phyloP scores from a whole-genome alignment of 1,284 basidiomycete genomes.

The Rhodotorula sp. region DNA sequence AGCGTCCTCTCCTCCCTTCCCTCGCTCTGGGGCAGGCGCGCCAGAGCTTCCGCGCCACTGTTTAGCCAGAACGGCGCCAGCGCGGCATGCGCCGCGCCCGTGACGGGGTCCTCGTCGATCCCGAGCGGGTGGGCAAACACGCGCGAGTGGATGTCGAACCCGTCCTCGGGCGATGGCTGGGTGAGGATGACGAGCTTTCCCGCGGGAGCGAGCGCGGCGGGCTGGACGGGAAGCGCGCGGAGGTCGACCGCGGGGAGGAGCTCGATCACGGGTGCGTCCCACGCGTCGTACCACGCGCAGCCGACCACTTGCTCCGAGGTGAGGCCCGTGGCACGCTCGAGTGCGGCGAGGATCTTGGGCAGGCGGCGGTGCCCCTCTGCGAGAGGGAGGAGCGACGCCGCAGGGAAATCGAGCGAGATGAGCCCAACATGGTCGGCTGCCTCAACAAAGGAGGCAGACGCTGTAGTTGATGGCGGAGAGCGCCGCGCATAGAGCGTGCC shows the following conservation, averaged over 20 bases:
- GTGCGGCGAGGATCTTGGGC: conserved; percentile 16
- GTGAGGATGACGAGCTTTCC: conserved; percentile 22
- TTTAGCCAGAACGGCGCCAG: conserved; percentile 60
- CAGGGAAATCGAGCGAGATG: conserved; percentile 57
- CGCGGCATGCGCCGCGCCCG: conserved; percentile 62
- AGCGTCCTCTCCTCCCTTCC: conserved; percentile 46
- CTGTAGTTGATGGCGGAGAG: neutral
- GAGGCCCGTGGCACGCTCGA: neutral
- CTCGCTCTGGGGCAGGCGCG: neutral
- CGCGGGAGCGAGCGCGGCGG: neutral
- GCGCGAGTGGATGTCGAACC: conserved; percentile 57
- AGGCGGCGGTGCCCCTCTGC: conserved; percentile 11
- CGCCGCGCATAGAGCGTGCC: conserved; percentile 33
- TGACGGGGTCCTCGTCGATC: conserved; percentile 61
- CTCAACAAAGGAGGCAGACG: no score
- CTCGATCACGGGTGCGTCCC: conserved; percentile 17
- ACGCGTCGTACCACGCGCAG: conserved; percentile 16
- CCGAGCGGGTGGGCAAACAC: conserved; percentile 59
- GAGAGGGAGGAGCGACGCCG: conserved; percentile 23
- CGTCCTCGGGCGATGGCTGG: conserved; percentile 14
- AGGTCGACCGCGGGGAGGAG: conserved; percentile 3
- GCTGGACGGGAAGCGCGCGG: neutral
- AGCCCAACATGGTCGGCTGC: conserved; percentile 48
- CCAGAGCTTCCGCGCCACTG: neutral
- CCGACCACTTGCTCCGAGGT: neutral